These are phyloP conservation scores for Fusarium ambrosium DNA, from an alignment of 2,329 filamentous ascomycete genomes.

Conservation along the genomic window DNA sequence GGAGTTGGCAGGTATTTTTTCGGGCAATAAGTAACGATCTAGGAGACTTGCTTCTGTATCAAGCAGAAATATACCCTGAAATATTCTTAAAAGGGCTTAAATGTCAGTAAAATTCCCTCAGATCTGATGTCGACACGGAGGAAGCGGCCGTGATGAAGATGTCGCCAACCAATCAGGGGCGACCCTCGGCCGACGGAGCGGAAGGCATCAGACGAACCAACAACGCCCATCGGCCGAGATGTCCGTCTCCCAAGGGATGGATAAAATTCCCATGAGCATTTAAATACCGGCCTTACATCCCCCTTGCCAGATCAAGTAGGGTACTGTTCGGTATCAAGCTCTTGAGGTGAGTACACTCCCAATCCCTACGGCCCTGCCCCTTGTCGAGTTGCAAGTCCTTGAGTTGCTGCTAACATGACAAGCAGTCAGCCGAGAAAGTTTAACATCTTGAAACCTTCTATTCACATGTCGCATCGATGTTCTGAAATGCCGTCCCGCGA, in stretches of 20 bases:
- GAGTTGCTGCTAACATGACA: neutral
- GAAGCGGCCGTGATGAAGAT: too few species aligned
- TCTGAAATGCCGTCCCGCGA: rapidly evolving
- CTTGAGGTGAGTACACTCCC: neutral
- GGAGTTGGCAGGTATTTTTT: conserved; percentile 27
- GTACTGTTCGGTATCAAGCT: neutral
- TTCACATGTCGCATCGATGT: neutral
- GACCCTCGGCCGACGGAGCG: neutral
- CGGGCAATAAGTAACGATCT: neutral
- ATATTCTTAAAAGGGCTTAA: too few species aligned
- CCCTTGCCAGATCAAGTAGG: rapidly evolving
- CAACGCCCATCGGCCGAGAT: neutral
- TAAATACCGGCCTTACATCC: neutral
- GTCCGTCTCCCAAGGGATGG: neutral
- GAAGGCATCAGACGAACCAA: neutral
- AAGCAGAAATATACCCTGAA: neutral
- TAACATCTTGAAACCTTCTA: neutral
- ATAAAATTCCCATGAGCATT: neutral
- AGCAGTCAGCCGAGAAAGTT: rapidly evolving
- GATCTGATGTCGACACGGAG: neutral
- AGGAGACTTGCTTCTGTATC: neutral
- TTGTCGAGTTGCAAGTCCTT: neutral
- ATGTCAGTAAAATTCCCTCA: neutral
- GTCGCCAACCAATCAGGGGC: neutral
- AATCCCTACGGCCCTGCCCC: neutral